Evolutionary conservation across 164 flowering plant species (phyloP).

Genomic region (Akebia trifoliata): DNA sequence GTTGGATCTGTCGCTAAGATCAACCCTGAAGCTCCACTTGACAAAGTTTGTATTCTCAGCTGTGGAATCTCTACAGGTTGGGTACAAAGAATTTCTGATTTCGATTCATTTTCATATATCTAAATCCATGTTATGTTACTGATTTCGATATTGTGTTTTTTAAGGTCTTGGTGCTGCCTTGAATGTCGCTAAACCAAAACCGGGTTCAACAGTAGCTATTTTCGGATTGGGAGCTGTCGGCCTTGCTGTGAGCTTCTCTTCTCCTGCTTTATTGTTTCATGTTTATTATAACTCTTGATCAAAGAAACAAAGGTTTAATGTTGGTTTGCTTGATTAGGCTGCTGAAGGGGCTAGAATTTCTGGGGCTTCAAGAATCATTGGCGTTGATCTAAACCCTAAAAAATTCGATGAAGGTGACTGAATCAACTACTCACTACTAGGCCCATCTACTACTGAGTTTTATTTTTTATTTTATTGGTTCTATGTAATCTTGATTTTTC

Average conservation of each 20-base stretch:
- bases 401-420: slow-evolving; percentile 53
- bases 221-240: slow-evolving; percentile 88
- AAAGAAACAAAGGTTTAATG: neutral
- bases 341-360: slow-evolving; percentile 74
- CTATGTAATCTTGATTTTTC: neutral
- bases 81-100: neutral
- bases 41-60: slow-evolving; percentile 61
- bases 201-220: slow-evolving; percentile 58
- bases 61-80: slow-evolving; percentile 65
- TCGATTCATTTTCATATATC: neutral
- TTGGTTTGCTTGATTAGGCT: slow-evolving; percentile 35
- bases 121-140: neutral
- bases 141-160: neutral
- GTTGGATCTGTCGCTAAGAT: slow-evolving; percentile 54
- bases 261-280: too few species aligned
- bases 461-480: too few species aligned
- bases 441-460: neutral
- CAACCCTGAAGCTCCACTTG: slow-evolving; percentile 58
- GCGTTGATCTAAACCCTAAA: slow-evolving; percentile 59
- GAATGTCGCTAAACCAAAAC: slow-evolving; percentile 73
- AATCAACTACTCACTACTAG: neutral
- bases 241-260: slow-evolving; percentile 47
- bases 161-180: slow-evolving; percentile 72
- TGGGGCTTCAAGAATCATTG: slow-evolving; percentile 78
- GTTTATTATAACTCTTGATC: neutral